Base-by-base conservation (phyloP, 2,329 filamentous ascomycete species). In the Colletotrichum agaves region DNA sequence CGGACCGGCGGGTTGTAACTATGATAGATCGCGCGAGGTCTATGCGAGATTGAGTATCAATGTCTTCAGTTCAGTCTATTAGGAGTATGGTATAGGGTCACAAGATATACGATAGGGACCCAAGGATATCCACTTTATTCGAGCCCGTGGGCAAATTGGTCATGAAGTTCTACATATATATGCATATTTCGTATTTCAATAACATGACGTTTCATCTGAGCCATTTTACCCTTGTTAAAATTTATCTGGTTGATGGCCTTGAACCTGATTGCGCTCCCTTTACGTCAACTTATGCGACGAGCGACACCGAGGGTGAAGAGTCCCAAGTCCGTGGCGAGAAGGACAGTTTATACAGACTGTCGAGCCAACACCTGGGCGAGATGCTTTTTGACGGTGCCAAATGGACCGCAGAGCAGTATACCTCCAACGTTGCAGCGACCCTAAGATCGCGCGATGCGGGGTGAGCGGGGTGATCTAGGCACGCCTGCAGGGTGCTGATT, bases 361-460 rank as follows among this genome's bases (percentile, higher is more conserved):
- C 70, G 70, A 2, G 74, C 75, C 8, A 76, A 12, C 1, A 52
- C 72, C 7, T 69, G 67, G 35, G 71, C 73, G 3, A 77, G 69
- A 10, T 70, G 70, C 0, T 72, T 74, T 69, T 77, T 77, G 10
- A 74, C 75, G 3, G 75, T 77, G 0, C 76, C 75, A 0, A 75
- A 72, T 2, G 74, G 75, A 3, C 75, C 75, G 37, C 72, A 75
- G 7, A 76, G 69, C 1, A 76, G 33, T 6, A 72, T 71, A 0
- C 71, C 73, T 0, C 69, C 71, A 44, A 74, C 52, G 21, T 52
- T 27, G 17, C 67, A 67, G 13, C 47, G 37, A n/a, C n/a, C n/a
- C n/a, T n/a, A n/a, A n/a, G n/a, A n/a, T n/a, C n/a, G n/a, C n/a
- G n/a, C n/a, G n/a, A n/a, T n/a, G n/a, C n/a, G n/a, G n/a, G n/a